A percentile compares a stretch with the other conserved stretches of the same genome.
Conservation (phyloP, 2,329 filamentous ascomycete species). For the Xylaria sp. region DNA sequence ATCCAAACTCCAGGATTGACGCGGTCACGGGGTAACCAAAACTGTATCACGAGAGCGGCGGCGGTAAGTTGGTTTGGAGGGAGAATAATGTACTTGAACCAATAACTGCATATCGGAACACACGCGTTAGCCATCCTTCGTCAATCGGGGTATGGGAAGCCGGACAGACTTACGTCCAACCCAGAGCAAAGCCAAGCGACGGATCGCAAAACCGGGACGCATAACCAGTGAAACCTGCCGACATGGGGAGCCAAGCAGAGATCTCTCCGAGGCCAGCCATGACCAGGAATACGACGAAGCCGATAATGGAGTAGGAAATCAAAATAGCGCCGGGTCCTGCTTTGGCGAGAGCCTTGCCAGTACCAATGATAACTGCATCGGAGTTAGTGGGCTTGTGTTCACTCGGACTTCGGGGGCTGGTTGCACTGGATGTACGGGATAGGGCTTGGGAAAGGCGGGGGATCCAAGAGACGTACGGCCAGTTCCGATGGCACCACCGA, state of each 20-base stretch:
- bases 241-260: conserved; percentile 80
- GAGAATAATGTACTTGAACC: conserved; percentile 83
- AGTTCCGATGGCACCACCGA: conserved; percentile 76
- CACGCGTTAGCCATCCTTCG: conserved; percentile 27
- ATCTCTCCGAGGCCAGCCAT: conserved; percentile 85
- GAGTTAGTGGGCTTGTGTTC: not conserved
- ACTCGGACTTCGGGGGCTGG: not conserved
- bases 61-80: conserved; percentile 87
- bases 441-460: not conserved
- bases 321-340: conserved; percentile 69
- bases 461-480: conserved; percentile 47
- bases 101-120: conserved; percentile 49
- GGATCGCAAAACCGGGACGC: conserved; percentile 80
- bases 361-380: conserved; percentile 68
- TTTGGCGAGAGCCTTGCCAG: conserved; percentile 59
- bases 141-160: not conserved
- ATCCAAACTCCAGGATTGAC: conserved; percentile 84
- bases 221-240: conserved; percentile 81
- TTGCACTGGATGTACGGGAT: not conserved
- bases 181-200: conserved; percentile 78
- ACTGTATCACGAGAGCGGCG: conserved; percentile 77
- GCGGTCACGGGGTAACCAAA: conserved; percentile 69
- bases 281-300: conserved; percentile 77
- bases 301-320: conserved; percentile 73
- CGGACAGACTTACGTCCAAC: conserved; percentile 63